Base-by-base conservation (phyloP, 2,329 filamentous ascomycete species). In the Penicillium sp. region DNA sequence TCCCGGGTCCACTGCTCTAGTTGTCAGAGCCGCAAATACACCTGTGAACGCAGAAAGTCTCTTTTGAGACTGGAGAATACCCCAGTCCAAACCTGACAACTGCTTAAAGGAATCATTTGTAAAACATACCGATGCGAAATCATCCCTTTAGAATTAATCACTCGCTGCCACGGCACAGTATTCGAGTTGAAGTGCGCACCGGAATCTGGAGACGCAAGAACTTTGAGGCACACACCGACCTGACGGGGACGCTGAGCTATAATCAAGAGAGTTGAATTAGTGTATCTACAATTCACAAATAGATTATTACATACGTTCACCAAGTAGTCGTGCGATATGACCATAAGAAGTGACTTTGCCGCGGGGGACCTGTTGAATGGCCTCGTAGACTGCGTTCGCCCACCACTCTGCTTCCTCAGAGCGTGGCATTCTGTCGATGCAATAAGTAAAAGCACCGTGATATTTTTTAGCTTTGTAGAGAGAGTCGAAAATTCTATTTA, bases 131-230 rank as follows among this genome's bases (percentile, higher is more conserved):
- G 84, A 7, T 89, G 89, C 41, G 91, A 96, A 62, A 97, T 95
- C 55, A 84, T 79, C 19, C 93, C 92, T 73, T 89, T 93, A 13
- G 90, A 78, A 71, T 93, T 96, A 69, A 97, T 88, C 56, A 97
- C 90, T 54, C 94, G 81, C 77, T 97, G 93, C 93, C 93, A 97
- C 0, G 93, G 93, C 3, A 97, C 93, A 61, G 88, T 97, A 23
- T 78, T 79, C 55, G 82, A 79, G 71, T 96, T 87, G 75, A 88
- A 95, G 53, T 76, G 71, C 49, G 74, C 71, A 41, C 74, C 73
- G 34, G 71, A 74, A 0, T 76, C 70, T 0, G 77, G 65, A 53
- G 83, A 58, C 1, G 91, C 84, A 11, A 97, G 84, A 69, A 96
- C 87, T 71, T 96, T 97, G 26, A 97, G 82, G 72, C 89, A 95